Conservation (phyloP, 257 asterid species). For the Cordia subcordata region DNA sequence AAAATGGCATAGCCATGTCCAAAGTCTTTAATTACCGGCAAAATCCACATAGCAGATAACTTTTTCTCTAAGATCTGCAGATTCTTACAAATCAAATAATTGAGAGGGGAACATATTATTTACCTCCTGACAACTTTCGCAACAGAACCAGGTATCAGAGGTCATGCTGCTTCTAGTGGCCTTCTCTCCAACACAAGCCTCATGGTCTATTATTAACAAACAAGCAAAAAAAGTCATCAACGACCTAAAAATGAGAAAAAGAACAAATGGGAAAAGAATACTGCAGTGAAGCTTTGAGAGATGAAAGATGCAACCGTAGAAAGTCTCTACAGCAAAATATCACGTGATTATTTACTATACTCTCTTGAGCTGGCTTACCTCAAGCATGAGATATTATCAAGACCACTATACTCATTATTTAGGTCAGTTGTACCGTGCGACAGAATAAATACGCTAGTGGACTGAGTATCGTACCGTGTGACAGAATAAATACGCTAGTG, state of each 20-base stretch:
- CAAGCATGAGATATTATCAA: too few species aligned
- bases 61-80: neutral
- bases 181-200: constrained; percentile 50
- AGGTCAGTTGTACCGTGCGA: too few species aligned
- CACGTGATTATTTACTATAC: too few species aligned
- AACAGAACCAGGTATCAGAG: constrained; percentile 82
- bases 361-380: too few species aligned
- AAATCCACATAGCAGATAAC: neutral
- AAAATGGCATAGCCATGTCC: too few species aligned
- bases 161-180: constrained; percentile 35
- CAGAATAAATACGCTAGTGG: too few species aligned
- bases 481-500: too few species aligned
- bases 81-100: constrained; percentile 7
- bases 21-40: too few species aligned
- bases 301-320: neutral
- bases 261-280: constrained; percentile 1
- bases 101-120: constrained; percentile 13
- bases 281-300: too few species aligned
- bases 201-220: constrained; percentile 70
- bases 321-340: too few species aligned
- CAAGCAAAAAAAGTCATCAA: constrained; percentile 17
- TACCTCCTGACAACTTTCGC: constrained; percentile 82
- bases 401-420: too few species aligned
- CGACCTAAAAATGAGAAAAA: constrained; percentile 4
- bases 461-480: too few species aligned